Evolutionary conservation across 2,329 filamentous ascomycete genomes (phyloP).

Genomic region (Boeremia lycopersici): DNA sequence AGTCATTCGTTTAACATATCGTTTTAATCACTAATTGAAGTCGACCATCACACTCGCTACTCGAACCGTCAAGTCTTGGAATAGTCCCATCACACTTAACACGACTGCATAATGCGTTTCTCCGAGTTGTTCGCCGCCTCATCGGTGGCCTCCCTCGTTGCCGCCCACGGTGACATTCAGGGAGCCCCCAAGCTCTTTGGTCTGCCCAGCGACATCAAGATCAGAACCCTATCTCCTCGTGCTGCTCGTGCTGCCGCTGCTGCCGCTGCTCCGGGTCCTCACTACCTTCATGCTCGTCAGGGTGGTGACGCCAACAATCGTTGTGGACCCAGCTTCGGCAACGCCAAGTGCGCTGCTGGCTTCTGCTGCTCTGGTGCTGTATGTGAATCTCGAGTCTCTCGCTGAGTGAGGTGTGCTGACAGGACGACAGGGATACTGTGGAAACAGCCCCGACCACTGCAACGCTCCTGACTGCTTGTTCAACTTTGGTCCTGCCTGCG

Average conservation of each 20-base stretch:
- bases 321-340: conserved; percentile 33
- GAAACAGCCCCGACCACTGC: conserved; percentile 61
- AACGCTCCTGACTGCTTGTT: conserved; percentile 66
- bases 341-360: conserved; percentile 37
- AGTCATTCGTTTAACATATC: conserved; percentile 34
- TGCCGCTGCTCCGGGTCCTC: conserved; percentile 18
- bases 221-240: conserved; percentile 35
- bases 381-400: conserved; percentile 12
- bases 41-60: conserved; percentile 26
- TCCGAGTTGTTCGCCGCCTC: conserved; percentile 35
- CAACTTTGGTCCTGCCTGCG: conserved; percentile 64
- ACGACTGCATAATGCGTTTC: conserved; percentile 38
- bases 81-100: background rate
- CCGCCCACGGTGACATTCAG: conserved; percentile 38
- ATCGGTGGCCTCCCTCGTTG: conserved; percentile 37
- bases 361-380: conserved; percentile 45
- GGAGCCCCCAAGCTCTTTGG: conserved; percentile 44
- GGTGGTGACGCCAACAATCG: conserved; percentile 37
- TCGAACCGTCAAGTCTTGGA: conserved; percentile 6
- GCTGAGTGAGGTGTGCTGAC: conserved; percentile 1
- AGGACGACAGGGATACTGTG: conserved; percentile 56
- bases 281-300: conserved; percentile 37
- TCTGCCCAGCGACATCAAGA: conserved; percentile 39
- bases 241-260: conserved; percentile 25
- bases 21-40: conserved; percentile 24